Evolutionary conservation across 1,284 basidiomycete species (phyloP).

Genomic region (Irpex lacteus): DNA sequence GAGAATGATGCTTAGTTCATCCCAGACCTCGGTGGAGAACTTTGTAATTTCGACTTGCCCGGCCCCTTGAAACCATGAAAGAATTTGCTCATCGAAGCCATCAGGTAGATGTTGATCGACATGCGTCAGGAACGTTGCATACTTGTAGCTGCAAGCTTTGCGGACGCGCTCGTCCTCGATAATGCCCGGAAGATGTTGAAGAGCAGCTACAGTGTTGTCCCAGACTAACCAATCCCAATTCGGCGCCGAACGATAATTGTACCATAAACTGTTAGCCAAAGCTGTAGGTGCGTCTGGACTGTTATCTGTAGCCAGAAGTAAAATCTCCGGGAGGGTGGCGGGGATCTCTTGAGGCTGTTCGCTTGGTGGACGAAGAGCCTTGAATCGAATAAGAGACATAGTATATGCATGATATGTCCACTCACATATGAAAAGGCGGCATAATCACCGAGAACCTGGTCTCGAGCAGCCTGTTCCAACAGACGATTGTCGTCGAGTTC

Average conservation of each 20-base stretch:
- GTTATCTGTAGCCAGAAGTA: conserved; percentile 55
- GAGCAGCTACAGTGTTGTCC: conserved; percentile 71
- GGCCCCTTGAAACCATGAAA: conserved; percentile 64
- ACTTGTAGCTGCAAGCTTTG: conserved; percentile 54
- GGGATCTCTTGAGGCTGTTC: conserved; percentile 52
- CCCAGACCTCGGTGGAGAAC: conserved; percentile 61
- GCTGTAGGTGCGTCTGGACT: conserved; percentile 58
- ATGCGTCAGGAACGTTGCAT: conserved; percentile 65
- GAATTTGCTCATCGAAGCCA: conserved; percentile 65
- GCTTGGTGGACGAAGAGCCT: conserved; percentile 46
- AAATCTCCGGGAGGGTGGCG: conserved; percentile 61
- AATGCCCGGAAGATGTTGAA: conserved; percentile 63
- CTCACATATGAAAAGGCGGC: conserved; percentile 57
- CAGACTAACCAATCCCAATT: conserved; percentile 79
- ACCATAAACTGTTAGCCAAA: conserved; percentile 75
- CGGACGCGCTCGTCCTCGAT: conserved; percentile 44
- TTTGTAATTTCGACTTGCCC: conserved; percentile 60
- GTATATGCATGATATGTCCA: not conserved
- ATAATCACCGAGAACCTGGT: conserved; percentile 58
- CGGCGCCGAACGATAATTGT: conserved; percentile 66
- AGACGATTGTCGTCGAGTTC: conserved; percentile 61
- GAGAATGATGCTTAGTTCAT: conserved; percentile 57
- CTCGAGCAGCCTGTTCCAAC: conserved; percentile 50
- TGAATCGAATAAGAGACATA: not conserved
- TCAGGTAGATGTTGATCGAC: conserved; percentile 71